Percentiles rank a stretch among this genome's conserved stretches.
Conservation (phyloP, 75 land plant species). For the Pinus albicaulis region DNA sequence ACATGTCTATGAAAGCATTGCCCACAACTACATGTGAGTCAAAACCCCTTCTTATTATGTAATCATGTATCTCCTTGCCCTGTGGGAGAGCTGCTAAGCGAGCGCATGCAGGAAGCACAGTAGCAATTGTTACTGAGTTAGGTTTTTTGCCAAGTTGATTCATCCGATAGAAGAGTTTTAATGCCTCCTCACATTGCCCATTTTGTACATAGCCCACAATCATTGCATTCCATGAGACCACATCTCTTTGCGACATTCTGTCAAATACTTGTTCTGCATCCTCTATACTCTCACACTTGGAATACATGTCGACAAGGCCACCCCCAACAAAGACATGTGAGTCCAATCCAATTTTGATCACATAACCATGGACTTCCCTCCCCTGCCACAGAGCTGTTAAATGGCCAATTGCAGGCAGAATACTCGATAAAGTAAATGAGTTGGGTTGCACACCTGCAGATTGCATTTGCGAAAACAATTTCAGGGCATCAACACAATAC, state of each 20-base stretch:
- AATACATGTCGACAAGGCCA: constrained; percentile 24
- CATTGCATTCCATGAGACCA: constrained; percentile 26
- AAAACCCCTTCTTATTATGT: constrained; percentile 11
- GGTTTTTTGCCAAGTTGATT: constrained; percentile 5
- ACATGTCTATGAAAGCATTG: constrained; percentile 14
- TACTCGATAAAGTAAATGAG: constrained; percentile 19
- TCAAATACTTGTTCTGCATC: constrained; percentile 12
- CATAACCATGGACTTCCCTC: constrained; percentile 29
- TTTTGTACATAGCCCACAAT: constrained; percentile 16
- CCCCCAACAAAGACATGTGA: constrained; percentile 14
- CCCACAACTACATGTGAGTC: neutral
- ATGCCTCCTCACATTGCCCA: constrained; percentile 28
- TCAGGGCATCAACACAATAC: constrained; percentile 14
- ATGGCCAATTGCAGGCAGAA: constrained; percentile 34
- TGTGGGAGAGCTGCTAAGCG: neutral
- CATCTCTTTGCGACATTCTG: constrained; percentile 8
- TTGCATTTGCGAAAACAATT: constrained; percentile 25
- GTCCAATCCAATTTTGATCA: constrained; percentile 8
- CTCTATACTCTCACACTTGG: constrained; percentile 12
- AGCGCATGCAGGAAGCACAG: constrained; percentile 16
- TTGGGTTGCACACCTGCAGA: constrained; percentile 14
- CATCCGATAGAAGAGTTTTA: constrained; percentile 34
- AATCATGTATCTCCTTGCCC: constrained; percentile 10
- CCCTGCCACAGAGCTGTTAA: constrained; percentile 21
- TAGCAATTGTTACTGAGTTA: constrained; percentile 1